Evolutionary conservation across 192 early-diverging fungal genomes (phyloP).

Genomic region (Backusella westeae): DNA sequence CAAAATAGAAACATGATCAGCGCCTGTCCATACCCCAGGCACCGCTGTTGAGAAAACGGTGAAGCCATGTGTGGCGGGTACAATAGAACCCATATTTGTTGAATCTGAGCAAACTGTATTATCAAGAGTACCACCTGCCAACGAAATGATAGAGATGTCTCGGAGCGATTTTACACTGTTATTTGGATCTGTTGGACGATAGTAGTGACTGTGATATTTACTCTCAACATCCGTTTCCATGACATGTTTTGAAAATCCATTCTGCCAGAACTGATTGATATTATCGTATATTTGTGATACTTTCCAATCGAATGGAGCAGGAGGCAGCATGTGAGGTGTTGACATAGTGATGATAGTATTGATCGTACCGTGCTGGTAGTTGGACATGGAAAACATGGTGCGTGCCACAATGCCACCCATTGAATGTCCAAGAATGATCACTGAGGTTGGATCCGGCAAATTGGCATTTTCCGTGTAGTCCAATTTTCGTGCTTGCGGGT

Average conservation of each 20-base stretch:
- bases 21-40: constrained; percentile 82
- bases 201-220: background rate
- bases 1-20: constrained; percentile 83
- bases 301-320: constrained; percentile 66
- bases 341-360: constrained; percentile 85
- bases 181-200: background rate
- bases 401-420: constrained; percentile 96
- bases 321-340: constrained; percentile 82
- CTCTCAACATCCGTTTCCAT: constrained; percentile 9
- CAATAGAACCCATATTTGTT: constrained; percentile 64
- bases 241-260: constrained; percentile 33
- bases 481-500: constrained; percentile 44
- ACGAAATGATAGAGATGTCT: constrained; percentile 76
- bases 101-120: constrained; percentile 83
- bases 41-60: constrained; percentile 78
- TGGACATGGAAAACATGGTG: constrained; percentile 64
- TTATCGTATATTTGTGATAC: constrained; percentile 64
- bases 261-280: constrained; percentile 72
- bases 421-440: constrained; percentile 88
- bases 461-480: constrained; percentile 14
- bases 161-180: constrained; percentile 26
- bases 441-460: constrained; percentile 59
- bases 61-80: constrained; percentile 69
- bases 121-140: constrained; percentile 89
- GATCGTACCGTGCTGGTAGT: constrained; percentile 70